phyloP scores from a whole-genome alignment of 169 alveolate genomes.

The Eimeria zaria region DNA sequence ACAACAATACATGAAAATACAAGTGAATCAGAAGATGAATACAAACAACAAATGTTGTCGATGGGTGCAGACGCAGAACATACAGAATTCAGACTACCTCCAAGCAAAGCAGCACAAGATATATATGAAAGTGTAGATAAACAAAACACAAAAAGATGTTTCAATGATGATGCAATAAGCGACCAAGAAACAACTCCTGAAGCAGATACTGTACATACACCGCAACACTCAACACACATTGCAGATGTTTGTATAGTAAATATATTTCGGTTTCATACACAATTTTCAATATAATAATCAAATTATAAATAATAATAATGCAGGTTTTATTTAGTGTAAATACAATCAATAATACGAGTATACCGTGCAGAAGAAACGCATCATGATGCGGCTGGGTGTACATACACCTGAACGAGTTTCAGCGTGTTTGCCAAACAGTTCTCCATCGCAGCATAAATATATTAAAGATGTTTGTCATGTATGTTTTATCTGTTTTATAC shows the following conservation, averaged over 20 bases:
- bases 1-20: neutral
- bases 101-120: slow-evolving; percentile 8
- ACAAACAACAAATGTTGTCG: neutral
- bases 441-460: neutral
- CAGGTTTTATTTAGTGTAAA: no score
- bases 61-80: neutral
- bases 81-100: slow-evolving; percentile 4
- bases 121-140: neutral
- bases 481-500: neutral
- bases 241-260: no score
- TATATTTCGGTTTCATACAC: no score
- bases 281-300: no score
- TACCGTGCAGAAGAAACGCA: no score
- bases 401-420: neutral
- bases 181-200: slow-evolving; percentile 1
- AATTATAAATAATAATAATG: no score
- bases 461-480: neutral
- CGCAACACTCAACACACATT: neutral
- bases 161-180: neutral
- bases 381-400: neutral
- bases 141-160: neutral
- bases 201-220: slow-evolving; percentile 1
- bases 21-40: neutral
- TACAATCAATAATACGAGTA: no score
- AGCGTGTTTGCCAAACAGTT: neutral